phyloP scores from a whole-genome alignment of 2,329 filamentous ascomycete genomes.

The Paracamarosporium sp. region DNA sequence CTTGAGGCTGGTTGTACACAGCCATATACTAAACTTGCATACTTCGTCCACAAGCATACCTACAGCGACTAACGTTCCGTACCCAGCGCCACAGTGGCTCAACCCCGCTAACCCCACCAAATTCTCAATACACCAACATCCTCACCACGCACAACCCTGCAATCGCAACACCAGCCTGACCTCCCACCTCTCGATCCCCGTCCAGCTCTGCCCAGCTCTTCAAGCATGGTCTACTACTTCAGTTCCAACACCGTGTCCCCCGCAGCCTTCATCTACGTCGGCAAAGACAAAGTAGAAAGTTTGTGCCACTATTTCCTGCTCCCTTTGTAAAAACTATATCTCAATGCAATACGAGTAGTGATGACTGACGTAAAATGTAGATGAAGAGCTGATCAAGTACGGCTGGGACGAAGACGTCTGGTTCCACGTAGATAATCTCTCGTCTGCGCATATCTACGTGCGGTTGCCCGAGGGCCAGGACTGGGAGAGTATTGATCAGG shows the following conservation, averaged over 20 bases:
- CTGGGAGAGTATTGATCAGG: constrained; percentile 82
- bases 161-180: not conserved
- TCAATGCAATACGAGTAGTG: too few species aligned
- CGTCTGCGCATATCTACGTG: constrained; percentile 94
- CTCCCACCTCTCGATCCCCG: too few species aligned
- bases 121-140: not conserved
- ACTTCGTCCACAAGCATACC: too few species aligned
- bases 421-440: constrained; percentile 99
- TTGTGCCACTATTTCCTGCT: constrained; percentile 44
- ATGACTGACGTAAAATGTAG: constrained; percentile 58
- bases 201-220: too few species aligned
- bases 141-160: not conserved
- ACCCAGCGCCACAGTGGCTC: constrained; percentile 1
- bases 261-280: constrained; percentile 88
- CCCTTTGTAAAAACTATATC: too few species aligned
- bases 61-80: not conserved
- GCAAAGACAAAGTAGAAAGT: constrained; percentile 99
- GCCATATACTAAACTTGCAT: too few species aligned
- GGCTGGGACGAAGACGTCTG: constrained; percentile 97
- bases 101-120: constrained; percentile 9
- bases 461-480: constrained; percentile 77
- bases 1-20: too few species aligned
- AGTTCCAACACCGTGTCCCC: constrained; percentile 84
- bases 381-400: constrained; percentile 94
- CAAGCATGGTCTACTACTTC: constrained; percentile 95